Percentiles rank a stretch among this genome's conserved stretches.
phyloP scores from a whole-genome alignment of 169 alveolate genomes.

The Cryptosporidium bovis region DNA sequence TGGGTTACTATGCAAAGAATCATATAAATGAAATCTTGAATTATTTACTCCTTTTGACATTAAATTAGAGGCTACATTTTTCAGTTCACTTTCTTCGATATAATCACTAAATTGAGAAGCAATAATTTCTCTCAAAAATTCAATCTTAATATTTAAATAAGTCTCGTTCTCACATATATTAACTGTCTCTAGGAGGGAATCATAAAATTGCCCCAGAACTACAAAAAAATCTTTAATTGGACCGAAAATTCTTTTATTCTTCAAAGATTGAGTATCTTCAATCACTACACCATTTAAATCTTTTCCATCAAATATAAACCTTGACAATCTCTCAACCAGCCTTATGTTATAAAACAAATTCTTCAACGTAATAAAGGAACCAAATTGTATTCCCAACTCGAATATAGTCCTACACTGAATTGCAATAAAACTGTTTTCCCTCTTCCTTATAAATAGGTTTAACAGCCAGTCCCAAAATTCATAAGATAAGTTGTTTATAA shows the following conservation, averaged over 20 bases:
- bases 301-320: constrained; percentile 48
- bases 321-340: constrained; percentile 14
- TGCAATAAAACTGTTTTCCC: constrained; percentile 36
- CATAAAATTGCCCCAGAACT: constrained; percentile 12
- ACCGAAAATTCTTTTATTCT: constrained; percentile 30
- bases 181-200: constrained; percentile 10
- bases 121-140: neutral
- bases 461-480: constrained; percentile 34
- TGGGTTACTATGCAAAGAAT: too few species aligned
- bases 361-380: constrained; percentile 26
- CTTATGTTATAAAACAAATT: constrained; percentile 7
- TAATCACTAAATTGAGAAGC: neutral
- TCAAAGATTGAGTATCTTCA: neutral
- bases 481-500: neutral
- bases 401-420: constrained; percentile 43
- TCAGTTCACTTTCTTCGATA: too few species aligned
- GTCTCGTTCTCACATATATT: neutral
- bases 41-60: too few species aligned
- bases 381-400: constrained; percentile 37
- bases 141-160: constrained; percentile 9
- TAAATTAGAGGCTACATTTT: too few species aligned
- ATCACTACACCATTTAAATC: constrained; percentile 2
- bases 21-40: too few species aligned
- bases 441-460: neutral
- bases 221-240: constrained; percentile 16